Base-by-base conservation (phyloP, 75 land plant species). In the Azolla pinnata region DNA sequence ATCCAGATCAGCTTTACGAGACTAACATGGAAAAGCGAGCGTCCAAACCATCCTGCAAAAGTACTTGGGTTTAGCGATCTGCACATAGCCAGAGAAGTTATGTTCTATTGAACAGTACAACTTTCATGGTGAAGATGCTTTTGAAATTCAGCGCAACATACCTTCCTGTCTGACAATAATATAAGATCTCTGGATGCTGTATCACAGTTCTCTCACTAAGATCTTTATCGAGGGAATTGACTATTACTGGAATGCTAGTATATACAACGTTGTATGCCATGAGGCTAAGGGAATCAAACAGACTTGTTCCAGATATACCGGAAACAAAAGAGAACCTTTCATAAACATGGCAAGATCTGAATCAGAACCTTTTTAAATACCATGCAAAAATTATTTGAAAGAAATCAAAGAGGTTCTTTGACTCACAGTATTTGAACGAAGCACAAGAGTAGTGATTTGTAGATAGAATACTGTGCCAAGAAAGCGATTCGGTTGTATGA, bases 41-140 rank as follows among this genome's bases (percentile, higher is more conserved):
- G 78, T 12, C 96, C 87, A 81, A 93, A 93, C 98, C 98, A 93
- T 49, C 96, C 90, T 56, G 96, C 98, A 89, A 93, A 93, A 49
- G 96, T 93, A 61, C 98, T 89, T 34, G 98, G 96, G 66, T 93
- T 93, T 40, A 93, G 54, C 56, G 89, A 72, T 69, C 98, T 93
- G 81, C 17, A 50, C 14, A 19, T 17, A 1, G 7, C 57, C 26
- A 62, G n/a, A 25, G 19, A 62, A 18, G 12, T 50, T 8, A 50
- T 24, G 18, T 24, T n/a, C 19, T 2, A 34, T n/a, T n/a, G n/a
- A n/a, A n/a, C n/a, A n/a, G n/a, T n/a, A n/a, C n/a, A n/a, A n/a
- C n/a, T n/a, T n/a, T n/a, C n/a, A n/a, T n/a, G n/a, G n/a, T n/a
- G n/a, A 46, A 14, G 21, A 46, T 38, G 7, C 42, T 29, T 29